phyloP scores from a whole-genome alignment of 768 basidiomycete genomes.

The Russula griseocarnosa region DNA sequence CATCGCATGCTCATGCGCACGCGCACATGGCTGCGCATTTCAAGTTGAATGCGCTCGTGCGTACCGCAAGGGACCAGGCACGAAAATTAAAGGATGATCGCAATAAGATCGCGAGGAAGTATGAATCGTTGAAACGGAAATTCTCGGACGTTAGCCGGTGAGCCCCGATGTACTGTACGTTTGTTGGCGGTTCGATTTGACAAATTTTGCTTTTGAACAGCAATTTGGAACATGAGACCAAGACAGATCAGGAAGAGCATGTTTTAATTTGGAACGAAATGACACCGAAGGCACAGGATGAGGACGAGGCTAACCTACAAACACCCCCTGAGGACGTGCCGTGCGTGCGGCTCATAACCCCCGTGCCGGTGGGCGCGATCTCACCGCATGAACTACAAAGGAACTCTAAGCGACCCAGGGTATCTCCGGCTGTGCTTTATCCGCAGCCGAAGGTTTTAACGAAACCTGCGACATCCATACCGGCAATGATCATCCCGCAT shows the following conservation, averaged over 20 bases:
- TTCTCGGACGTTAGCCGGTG: slow-evolving; percentile 25
- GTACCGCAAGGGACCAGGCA: slow-evolving; percentile 13
- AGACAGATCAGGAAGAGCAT: background rate
- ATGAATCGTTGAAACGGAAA: slow-evolving; percentile 24
- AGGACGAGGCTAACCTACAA: background rate
- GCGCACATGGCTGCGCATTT: slow-evolving; percentile 18
- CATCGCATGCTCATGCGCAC: slow-evolving; percentile 24
- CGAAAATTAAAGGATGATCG: slow-evolving; percentile 13
- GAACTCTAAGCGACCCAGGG: slow-evolving; percentile 15
- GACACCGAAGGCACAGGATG: background rate
- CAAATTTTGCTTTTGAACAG: background rate
- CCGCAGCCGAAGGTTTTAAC: background rate
- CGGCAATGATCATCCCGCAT: slow-evolving; percentile 24
- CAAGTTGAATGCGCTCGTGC: slow-evolving; percentile 10
- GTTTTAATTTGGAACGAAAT: background rate
- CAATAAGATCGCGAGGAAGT: slow-evolving; percentile 22
- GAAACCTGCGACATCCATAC: slow-evolving; percentile 11
- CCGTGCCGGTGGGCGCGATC: background rate
- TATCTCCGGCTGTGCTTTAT: background rate
- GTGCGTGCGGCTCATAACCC: background rate
- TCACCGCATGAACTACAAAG: background rate
- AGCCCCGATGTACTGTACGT: slow-evolving; percentile 6
- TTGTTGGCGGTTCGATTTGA: background rate
- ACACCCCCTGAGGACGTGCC: background rate
- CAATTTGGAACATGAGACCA: background rate